A percentile compares a stretch with the other conserved stretches of the same genome.
Conservation (phyloP, 305 asterid genomes). For the Ajuga reptans region DNA sequence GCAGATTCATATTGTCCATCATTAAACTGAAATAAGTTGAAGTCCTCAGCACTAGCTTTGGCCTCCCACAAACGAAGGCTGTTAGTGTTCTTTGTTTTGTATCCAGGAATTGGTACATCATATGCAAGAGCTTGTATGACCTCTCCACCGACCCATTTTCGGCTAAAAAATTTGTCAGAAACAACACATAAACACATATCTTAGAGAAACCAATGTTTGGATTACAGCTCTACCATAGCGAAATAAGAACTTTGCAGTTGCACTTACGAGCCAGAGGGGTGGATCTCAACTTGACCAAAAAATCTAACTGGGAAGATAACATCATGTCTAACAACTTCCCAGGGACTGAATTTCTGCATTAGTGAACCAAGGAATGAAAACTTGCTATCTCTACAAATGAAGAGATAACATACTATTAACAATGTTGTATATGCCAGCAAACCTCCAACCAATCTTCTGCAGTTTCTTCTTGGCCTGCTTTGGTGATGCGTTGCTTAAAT, state of each 20-base stretch:
- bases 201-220: slow-evolving; percentile 12
- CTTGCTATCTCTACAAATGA: slow-evolving; percentile 10
- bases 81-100: slow-evolving; percentile 90
- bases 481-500: slow-evolving; percentile 79
- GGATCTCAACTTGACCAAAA: slow-evolving; percentile 88
- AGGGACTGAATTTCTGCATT: slow-evolving; percentile 92
- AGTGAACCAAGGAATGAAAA: slow-evolving; percentile 19
- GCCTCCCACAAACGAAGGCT: slow-evolving; percentile 99
- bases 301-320: slow-evolving; percentile 81
- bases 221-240: not conserved
- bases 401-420: slow-evolving; percentile 17
- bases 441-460: slow-evolving; percentile 99
- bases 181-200: slow-evolving; percentile 15
- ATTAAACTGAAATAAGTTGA: slow-evolving; percentile 78
- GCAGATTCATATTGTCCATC: slow-evolving; percentile 98
- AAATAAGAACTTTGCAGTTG: slow-evolving; percentile 24
- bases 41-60: slow-evolving; percentile 78
- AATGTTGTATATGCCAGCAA: slow-evolving; percentile 22
- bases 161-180: slow-evolving; percentile 38
- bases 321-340: slow-evolving; percentile 96
- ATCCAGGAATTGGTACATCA: slow-evolving; percentile 99
- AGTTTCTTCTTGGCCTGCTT: slow-evolving; percentile 85
- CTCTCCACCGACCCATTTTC: slow-evolving; percentile 97
- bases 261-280: slow-evolving; percentile 84
- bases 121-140: slow-evolving; percentile 90